Evolutionary conservation across 1,284 basidiomycete genomes (phyloP).

Genomic region (Ceratobasidium sp.): DNA sequence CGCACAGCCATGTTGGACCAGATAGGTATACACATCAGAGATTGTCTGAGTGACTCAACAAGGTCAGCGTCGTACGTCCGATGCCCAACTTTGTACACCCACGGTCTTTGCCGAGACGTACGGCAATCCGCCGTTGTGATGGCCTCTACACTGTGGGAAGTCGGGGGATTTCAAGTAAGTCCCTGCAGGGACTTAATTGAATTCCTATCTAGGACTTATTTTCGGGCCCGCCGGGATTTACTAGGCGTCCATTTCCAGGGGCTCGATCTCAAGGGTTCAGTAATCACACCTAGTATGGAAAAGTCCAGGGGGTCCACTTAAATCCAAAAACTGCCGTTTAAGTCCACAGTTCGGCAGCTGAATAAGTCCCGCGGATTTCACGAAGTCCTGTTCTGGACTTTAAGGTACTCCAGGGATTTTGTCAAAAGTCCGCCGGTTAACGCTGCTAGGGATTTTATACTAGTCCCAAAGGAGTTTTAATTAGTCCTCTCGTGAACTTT

Average conservation of each 20-base stretch:
- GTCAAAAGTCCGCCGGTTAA: not conserved
- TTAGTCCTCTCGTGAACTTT: too few species aligned
- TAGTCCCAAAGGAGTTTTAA: not conserved
- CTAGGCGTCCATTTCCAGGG: not conserved
- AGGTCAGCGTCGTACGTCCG: too few species aligned
- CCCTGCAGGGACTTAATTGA: not conserved
- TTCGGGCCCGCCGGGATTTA: not conserved
- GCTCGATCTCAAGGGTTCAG: not conserved
- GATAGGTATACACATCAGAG: not conserved
- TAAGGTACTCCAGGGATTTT: not conserved
- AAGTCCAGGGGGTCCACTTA: not conserved
- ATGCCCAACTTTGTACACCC: too few species aligned
- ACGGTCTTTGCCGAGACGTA: too few species aligned
- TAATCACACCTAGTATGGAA: not conserved
- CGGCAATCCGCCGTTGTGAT: too few species aligned
- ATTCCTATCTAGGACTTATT: not conserved
- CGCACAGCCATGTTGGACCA: not conserved
- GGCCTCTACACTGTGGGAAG: not conserved
- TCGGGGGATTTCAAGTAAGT: not conserved
- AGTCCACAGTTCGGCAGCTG: not conserved
- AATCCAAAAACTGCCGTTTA: not conserved
- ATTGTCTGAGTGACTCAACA: too few species aligned
- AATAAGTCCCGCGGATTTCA: not conserved
- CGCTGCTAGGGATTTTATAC: not conserved
- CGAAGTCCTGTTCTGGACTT: not conserved